Evolutionary conservation across 2,329 filamentous ascomycete genomes (phyloP), one percentile per base, ranked within the genome.

Genomic region (Aureobasidium sp.): DNA sequence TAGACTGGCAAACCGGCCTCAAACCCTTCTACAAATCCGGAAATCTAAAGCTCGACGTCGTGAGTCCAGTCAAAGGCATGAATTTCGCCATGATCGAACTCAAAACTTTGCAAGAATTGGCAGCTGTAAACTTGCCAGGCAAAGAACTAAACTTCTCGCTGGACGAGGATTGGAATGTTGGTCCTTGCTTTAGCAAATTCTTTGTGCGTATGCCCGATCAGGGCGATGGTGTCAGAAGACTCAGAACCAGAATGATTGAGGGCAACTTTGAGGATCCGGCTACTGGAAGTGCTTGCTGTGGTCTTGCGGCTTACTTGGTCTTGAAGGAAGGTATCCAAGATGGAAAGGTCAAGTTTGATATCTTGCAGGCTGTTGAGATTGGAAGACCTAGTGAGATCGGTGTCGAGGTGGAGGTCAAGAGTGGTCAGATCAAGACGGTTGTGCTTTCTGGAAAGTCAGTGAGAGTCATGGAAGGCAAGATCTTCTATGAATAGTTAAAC

Each of bases 41-140:
- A 37, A 63, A 60, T 11, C 58, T 67, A 48, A 63, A 47, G 6
- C 61, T 66, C 58, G 70, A 65, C 15, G 66, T 78, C 14, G 74
- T 78, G 12, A 77, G 74, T 47, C 77, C 91, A 49, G 88, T 91
- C 39, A 84, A 83, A 48, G 89, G 89, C 52, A 88, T 92, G 85
- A 83, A 83, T 0, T 91, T 91, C 71, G 73, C 84, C n/a, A 80
- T 90, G 35, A 77, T 88, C 15, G 75, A 82, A 66, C 76, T 94
- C 24, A 77, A 82, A 0, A 80, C 78, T 60, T 72, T 90, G 11
- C 83, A 84, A 33, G 78, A 81, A 8, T 77, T 93, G 19, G 78
- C 74, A 5, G 67, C 72, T 14, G 71, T 78, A 12, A 75, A 78
- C 3, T 66, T 73, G 7, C 65, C 63, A 33, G 66, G 67, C 3